Evolutionary conservation across 106 monocot species (phyloP).

Genomic region (Alisma plantagoaquatica): DNA sequence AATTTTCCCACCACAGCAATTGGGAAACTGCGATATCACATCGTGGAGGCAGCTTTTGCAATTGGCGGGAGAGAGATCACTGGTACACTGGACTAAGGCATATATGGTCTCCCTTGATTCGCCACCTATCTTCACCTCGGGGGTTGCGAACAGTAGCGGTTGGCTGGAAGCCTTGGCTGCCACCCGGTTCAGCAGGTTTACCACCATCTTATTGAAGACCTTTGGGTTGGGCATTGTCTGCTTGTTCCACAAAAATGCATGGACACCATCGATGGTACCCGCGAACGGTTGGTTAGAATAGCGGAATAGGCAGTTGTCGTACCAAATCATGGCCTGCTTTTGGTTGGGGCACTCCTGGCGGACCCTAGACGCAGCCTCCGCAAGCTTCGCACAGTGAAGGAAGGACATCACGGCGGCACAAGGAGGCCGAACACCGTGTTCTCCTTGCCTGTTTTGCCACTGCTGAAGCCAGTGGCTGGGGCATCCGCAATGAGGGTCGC

Average conservation of each 20-base stretch:
- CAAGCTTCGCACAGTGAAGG: neutral
- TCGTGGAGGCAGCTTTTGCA: neutral
- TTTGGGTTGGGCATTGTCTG: neutral
- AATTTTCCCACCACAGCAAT: neutral
- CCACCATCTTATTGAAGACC: neutral
- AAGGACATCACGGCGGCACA: neutral
- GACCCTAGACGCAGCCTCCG: neutral
- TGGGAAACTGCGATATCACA: neutral
- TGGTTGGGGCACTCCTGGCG: neutral
- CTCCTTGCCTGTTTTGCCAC: neutral
- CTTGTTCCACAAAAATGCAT: neutral
- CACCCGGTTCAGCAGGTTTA: neutral
- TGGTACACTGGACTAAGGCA: neutral
- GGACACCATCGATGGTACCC: neutral
- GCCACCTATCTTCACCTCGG: neutral
- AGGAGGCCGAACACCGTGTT: neutral
- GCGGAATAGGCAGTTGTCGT: neutral
- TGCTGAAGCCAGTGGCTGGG: neutral
- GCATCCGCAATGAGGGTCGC: neutral
- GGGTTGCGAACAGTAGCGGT: neutral
- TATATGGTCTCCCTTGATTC: neutral
- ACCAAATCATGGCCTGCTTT: neutral
- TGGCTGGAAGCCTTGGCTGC: neutral
- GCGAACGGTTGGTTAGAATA: neutral
- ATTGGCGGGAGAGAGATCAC: neutral